Base-by-base conservation (phyloP, 208 protist species). In the Naegleria fowleri region DNA sequence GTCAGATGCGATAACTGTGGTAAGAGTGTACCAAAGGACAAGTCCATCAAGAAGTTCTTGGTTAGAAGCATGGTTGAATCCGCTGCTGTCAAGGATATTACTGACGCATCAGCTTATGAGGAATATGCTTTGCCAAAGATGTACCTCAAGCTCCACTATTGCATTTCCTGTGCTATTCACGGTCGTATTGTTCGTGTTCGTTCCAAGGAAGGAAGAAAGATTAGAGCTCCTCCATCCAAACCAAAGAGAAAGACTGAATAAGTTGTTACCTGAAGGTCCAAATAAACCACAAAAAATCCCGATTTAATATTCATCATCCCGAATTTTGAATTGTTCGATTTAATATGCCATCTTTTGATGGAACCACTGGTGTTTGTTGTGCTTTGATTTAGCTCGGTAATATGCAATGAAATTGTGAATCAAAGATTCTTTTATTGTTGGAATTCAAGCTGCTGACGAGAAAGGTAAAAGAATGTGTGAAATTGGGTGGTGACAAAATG, bases 121-220 rank as follows among this genome's bases (percentile, higher is more conserved):
- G 95, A 98, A 41, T 52, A 51, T 67, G 40, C 51, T 86, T 97
- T 99, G 92, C 99, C 99, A 90, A 99, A 99, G 97, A 94, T 99
- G 88, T 99, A 99, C 97, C 96, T 98, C 94, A 99, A 99, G 97
- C 95, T 98, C 94, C 97, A 99, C 94, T 99, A 99, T 97, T 99
- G 99, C 96, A 98, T 99, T 90, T 98, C 98, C 39, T 99, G 98
- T 96, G 98, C 98, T 91, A 99, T 99, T 93, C 99, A 99, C 97
- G 97, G 97, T 94, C 97, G 98, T 92, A 96, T 98, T 48, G 98
- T 99, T 84, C 98, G 96, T 91, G 96, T 97, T 48, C 93, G 96
- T 58, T 89, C 86, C 22, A 36, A 40, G 19, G 48, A 39, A 29
- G 48, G 48, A 29, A 52, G 86, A 67, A 89, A 40, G 22, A 11